Base-by-base conservation (phyloP, 2,329 filamentous ascomycete species). In the Xenoacremonium recifei region DNA sequence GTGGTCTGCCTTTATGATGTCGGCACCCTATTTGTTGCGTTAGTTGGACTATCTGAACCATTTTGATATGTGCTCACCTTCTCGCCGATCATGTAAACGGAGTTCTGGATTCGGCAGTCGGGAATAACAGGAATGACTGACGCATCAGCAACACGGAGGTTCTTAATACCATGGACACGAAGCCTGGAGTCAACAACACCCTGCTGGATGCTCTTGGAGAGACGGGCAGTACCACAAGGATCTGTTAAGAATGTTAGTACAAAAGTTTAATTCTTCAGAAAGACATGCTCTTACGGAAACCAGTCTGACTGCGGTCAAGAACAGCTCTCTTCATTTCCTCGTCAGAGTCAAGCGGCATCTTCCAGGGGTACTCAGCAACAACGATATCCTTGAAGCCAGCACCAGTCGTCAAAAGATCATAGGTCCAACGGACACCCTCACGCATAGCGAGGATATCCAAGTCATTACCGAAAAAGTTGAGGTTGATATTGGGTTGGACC, bases 31-130 rank as follows among this genome's bases (percentile, higher is more conserved):
- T 19, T 19, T 4, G 5, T 17, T 21, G 11, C 1, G 34, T 49
- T 37, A 47, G 35, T 21, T 23, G 12, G 9, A n/a, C 15, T 9
- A 3, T 16, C 13, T 33, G 6, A 5, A 6, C 6, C 15, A 3
- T 27, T 6, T 19, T 3, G 6, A 17, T 21, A 3, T 17, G 29
- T 6, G 20, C 44, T 39, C 0, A 35, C 65, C 66, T 75, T 82
- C 57, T 83, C 79, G n/a, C 65, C 79, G 42, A 80, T 57, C 71
- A 76, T 77, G 51, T 83, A 83, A 6, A 82, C 77, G 2, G 73
- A 69, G 49, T 78, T 80, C 58, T 82, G 77, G 39, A 80, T 79
- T 3, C 77, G 70, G 35, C 63, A 77, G 69, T 68, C 77, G 49
- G 55, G 76, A 61, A 70, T 79, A 62, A 79, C 66, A 0, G 77